Conservation (phyloP, 345 rosid species). For the Murraya paniculata region DNA sequence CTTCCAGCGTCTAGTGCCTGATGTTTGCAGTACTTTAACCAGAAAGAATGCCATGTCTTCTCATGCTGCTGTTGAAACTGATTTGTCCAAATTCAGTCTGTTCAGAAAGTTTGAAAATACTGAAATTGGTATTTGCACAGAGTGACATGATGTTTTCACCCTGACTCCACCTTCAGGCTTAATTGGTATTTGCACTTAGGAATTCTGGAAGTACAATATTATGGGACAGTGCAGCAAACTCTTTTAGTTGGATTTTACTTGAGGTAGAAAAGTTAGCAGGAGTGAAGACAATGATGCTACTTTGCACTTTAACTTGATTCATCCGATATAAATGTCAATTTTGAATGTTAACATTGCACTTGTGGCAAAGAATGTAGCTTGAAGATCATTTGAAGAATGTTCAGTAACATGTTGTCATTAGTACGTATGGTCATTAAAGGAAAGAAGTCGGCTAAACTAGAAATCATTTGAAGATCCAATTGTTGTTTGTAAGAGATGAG, state of each 20-base stretch:
- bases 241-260: not conserved
- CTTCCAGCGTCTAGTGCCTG: slow-evolving; percentile 23
- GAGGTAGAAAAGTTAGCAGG: not conserved
- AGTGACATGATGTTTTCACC: not conserved
- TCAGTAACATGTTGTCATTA: not conserved
- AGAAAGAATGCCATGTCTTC: slow-evolving; percentile 31
- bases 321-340: not conserved
- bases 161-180: not conserved
- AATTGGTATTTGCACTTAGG: not conserved
- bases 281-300: not conserved
- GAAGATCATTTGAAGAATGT: too few relatives aligned
- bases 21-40: slow-evolving; percentile 14
- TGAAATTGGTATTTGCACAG: not conserved
- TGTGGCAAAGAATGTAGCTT: not conserved
- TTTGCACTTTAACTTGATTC: not conserved
- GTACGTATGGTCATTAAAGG: not conserved
- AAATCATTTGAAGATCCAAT: not conserved
- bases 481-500: not conserved
- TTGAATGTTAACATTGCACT: not conserved
- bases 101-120: slow-evolving; percentile 31
- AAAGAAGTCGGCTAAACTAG: not conserved
- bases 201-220: not conserved
- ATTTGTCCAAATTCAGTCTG: slow-evolving; percentile 31
- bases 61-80: slow-evolving; percentile 37
- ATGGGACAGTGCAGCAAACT: not conserved